Conservation (phyloP, 441 rosid genomes). For the Gossypium trilobum region DNA sequence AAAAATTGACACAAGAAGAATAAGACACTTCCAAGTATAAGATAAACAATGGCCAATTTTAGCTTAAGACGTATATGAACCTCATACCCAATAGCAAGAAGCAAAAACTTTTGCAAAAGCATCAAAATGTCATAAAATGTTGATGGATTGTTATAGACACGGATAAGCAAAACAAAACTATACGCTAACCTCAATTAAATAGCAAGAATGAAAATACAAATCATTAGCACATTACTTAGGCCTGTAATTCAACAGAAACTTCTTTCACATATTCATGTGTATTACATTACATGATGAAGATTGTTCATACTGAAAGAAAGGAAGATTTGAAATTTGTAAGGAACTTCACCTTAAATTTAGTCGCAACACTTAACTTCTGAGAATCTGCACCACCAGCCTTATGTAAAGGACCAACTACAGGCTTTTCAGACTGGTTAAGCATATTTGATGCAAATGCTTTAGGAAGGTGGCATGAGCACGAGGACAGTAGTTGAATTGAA, state of each 20-base stretch:
- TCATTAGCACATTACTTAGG: not conserved
- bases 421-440: constrained; percentile 76
- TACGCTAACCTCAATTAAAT: not conserved
- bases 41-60: not conserved
- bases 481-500: constrained; percentile 84
- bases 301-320: not conserved
- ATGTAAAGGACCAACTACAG: constrained; percentile 68
- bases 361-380: constrained; percentile 83
- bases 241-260: not conserved
- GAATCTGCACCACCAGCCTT: constrained; percentile 98
- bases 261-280: not conserved
- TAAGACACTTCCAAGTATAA: not conserved
- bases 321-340: constrained; percentile 2
- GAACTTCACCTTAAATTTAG: constrained; percentile 79
- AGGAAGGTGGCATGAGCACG: constrained; percentile 83
- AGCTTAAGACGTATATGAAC: not conserved
- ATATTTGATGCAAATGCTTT: constrained; percentile 80
- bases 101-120: not conserved
- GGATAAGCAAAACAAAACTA: not conserved
- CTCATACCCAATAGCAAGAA: not conserved
- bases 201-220: not conserved
- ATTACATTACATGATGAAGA: not conserved
- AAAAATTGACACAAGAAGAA: not conserved
- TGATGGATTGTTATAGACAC: not conserved
- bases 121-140: not conserved